Base-by-base conservation (phyloP, 495 filamentous ascomycete genomes). In the Penicillium roqueforti region DNA sequence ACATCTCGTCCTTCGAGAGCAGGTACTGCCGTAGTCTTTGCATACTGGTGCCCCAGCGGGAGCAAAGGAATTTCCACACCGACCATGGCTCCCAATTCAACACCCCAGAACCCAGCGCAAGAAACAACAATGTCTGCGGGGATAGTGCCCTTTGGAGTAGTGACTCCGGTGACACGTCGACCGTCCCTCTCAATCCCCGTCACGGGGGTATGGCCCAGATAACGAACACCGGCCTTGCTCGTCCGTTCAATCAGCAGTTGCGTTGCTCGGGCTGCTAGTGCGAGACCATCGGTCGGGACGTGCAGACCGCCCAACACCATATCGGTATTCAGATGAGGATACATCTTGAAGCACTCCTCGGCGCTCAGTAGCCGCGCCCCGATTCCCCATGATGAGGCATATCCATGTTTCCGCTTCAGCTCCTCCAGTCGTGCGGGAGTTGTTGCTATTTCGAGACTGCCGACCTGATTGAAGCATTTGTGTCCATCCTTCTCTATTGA, bases 71-170 rank as follows among this genome's bases (percentile, higher is more conserved):
- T 71, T 1, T 67, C 54, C 20, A 79, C 64, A 13, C 70, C 76
- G 43, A 73, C 72, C 77, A 80, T 78, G 1, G 71, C 75, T 2
- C 77, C 77, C 14, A 80, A 54, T 47, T 80, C 73, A 2, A 79
- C 77, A 6, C 77, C 77, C 77, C 77, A 80, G 67, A 80, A 79
- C 2, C 77, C 77, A 28, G 77, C 77, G 57, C 77, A 80, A 16
- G 76, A 78, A 20, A 79, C 58, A 25, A 80, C 62, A 19, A 79
- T 70, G 34, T 80, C 77, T 1, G 77, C 76, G 0, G 70, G 51
- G n/a, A 80, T 62, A 0, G 47, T 67, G 10, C 71, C 74, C 6
- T 47, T 53, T 6, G 71, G 66, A 2, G 70, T 77, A 10, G 44
- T 67, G 22, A 80, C 77, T 13, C 75, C 76, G 3, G 75, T 79